Conservation (phyloP, 352 stramenopile species). For the Plasmopara muralis region DNA sequence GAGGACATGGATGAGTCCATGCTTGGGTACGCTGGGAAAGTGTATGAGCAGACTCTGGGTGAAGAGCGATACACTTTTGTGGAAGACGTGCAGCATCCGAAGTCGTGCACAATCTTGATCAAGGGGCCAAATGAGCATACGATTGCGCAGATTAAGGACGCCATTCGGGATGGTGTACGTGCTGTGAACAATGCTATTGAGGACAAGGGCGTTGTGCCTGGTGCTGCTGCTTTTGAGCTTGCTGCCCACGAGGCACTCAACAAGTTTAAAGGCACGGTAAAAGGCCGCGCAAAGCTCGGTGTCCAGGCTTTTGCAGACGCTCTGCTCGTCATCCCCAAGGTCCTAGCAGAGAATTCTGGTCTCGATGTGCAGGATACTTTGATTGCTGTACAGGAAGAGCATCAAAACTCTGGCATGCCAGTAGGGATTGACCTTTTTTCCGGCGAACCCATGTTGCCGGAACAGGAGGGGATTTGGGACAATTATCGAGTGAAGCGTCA, state of each 20-base stretch:
- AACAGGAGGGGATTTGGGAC: constrained; percentile 96
- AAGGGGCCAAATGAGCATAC: constrained; percentile 98
- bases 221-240: constrained; percentile 96
- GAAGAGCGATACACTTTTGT: constrained; percentile 99
- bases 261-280: constrained; percentile 82
- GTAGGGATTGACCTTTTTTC: constrained; percentile 96
- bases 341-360: constrained; percentile 88
- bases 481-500: constrained; percentile 99
- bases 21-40: constrained; percentile 95
- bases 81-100: constrained; percentile 95
- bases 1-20: constrained; percentile 96
- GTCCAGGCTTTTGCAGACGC: constrained; percentile 97
- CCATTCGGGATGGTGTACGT: constrained; percentile 95
- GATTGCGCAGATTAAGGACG: constrained; percentile 99
- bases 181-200: constrained; percentile 98
- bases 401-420: constrained; percentile 80
- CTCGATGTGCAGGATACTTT: constrained; percentile 92
- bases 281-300: constrained; percentile 96
- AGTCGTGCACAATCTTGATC: constrained; percentile 97
- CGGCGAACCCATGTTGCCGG: constrained; percentile 95
- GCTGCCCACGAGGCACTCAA: constrained; percentile 85
- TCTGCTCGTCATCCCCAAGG: constrained; percentile 97
- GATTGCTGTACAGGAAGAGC: constrained; percentile 95
- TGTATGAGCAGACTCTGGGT: constrained; percentile 97
- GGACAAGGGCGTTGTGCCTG: constrained; percentile 93